Percentiles rank a stretch among this genome's conserved stretches.
Evolutionary conservation across 768 basidiomycete species (phyloP).

Genomic region (Butyriboletus loyo): DNA sequence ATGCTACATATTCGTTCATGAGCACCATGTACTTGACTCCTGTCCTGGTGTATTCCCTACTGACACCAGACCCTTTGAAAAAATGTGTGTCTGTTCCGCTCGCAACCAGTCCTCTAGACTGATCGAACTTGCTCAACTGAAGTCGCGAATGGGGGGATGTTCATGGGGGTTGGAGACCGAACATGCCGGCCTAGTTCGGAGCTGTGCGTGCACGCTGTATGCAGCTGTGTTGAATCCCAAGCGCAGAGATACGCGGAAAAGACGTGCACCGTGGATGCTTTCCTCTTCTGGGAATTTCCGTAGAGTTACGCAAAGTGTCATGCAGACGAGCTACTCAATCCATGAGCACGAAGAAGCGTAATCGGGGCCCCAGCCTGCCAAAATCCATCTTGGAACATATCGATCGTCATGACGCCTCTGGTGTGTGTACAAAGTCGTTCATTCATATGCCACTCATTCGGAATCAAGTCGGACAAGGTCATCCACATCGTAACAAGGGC

Average conservation of each 20-base stretch:
- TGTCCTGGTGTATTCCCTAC: neutral
- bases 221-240: neutral
- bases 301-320: neutral
- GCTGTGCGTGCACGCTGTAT: too few relatives aligned
- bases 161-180: too few relatives aligned
- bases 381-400: slow-evolving; percentile 29
- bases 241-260: neutral
- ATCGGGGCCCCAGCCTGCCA: slow-evolving; percentile 25
- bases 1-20: neutral
- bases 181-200: neutral
- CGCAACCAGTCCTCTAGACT: neutral
- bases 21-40: neutral
- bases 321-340: neutral
- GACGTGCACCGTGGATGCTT: too few relatives aligned
- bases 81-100: neutral
- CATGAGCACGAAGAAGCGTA: slow-evolving; percentile 15
- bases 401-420: slow-evolving; percentile 5
- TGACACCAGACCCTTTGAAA: neutral
- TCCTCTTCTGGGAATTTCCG: neutral
- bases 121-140: neutral
- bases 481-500: slow-evolving; percentile 2
- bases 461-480: neutral
- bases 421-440: slow-evolving; percentile 8
- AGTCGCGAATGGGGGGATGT: neutral
- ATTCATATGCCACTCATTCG: neutral